Evolutionary conservation across 306 rosid genomes (phyloP).

Genomic region (Glycine tomentella): DNA sequence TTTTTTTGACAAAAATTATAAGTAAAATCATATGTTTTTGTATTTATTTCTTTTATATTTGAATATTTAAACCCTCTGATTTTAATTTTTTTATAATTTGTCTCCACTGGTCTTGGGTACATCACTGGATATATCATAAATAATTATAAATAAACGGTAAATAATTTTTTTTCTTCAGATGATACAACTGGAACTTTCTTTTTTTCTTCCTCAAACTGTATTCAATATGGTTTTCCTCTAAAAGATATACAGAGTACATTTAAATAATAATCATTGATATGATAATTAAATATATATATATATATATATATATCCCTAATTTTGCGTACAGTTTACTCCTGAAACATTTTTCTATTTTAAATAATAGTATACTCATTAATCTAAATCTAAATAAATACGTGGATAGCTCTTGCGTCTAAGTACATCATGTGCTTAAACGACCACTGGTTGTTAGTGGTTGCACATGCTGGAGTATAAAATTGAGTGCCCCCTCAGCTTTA

Average conservation of each 20-base stretch:
- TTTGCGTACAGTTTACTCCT: conserved; percentile 30
- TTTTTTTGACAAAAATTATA: no score
- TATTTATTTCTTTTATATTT: no score
- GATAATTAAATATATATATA: neutral
- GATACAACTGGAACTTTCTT: no score
- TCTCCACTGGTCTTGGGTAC: no score
- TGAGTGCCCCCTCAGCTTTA: conserved; percentile 29
- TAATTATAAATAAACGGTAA: no score
- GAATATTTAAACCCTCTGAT: no score
- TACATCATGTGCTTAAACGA: conserved; percentile 41
- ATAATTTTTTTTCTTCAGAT: no score
- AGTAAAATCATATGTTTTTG: no score
- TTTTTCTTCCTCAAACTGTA: neutral
- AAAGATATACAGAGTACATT: no score
- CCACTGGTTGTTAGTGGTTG: conserved; percentile 36
- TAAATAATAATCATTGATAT: neutral
- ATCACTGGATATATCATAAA: no score
- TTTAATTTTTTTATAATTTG: no score
- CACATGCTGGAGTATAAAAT: conserved; percentile 43
- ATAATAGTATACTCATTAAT: neutral
- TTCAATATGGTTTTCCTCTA: neutral
- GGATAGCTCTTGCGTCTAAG: neutral
- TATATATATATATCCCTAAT: neutral
- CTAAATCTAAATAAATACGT: neutral
- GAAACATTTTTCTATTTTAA: neutral